Evolutionary conservation across 345 rosid species (phyloP).

Genomic region (Reutealis trisperma): DNA sequence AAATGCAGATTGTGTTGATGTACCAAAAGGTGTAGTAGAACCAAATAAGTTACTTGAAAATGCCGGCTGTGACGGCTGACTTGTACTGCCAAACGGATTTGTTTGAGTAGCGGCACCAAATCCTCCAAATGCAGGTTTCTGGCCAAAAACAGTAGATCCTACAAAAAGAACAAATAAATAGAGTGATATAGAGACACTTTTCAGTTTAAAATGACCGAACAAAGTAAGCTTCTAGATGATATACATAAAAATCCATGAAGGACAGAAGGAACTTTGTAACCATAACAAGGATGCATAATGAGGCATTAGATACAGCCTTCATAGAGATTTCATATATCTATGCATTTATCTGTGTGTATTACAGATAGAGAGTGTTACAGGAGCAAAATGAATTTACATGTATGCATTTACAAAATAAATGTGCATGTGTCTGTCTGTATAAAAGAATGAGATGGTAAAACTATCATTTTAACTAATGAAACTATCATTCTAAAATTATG

Average conservation of each 20-base stretch:
- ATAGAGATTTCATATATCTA: too few relatives aligned
- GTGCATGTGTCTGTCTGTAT: background rate
- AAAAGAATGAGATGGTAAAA: background rate
- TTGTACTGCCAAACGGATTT: slow-evolving; percentile 62
- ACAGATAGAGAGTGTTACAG: background rate
- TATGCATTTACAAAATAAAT: background rate
- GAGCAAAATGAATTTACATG: background rate
- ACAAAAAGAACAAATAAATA: background rate
- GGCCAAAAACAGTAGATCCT: slow-evolving; percentile 76
- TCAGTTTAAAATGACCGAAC: background rate
- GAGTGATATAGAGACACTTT: background rate
- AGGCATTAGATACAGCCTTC: background rate
- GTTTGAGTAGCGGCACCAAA: slow-evolving; percentile 68
- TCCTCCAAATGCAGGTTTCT: slow-evolving; percentile 74
- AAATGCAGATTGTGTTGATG: slow-evolving; percentile 48
- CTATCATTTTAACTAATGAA: background rate
- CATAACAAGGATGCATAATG: too few relatives aligned
- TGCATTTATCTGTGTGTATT: background rate
- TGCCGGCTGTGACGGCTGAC: slow-evolving; percentile 72
- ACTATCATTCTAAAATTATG: background rate
- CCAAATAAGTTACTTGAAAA: slow-evolving; percentile 70
- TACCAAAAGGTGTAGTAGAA: slow-evolving; percentile 66
- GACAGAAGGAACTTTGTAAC: too few relatives aligned
- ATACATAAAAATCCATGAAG: too few relatives aligned
- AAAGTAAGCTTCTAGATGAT: too few relatives aligned